Conservation (phyloP, 2,329 filamentous ascomycete genomes). For the Fusarium proliferatum region DNA sequence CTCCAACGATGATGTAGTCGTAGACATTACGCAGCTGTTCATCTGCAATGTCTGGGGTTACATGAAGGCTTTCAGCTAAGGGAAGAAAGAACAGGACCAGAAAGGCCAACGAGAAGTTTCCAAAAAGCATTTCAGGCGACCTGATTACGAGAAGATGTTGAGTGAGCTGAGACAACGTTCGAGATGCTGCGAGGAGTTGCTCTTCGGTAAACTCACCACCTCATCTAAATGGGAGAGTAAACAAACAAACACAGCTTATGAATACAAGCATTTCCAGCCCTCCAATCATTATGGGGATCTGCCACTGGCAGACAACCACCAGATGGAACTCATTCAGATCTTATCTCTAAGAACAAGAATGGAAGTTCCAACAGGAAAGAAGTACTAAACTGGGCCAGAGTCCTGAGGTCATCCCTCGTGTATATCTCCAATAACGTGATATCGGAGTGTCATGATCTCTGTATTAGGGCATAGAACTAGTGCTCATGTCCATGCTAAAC, state of each 20-base stretch:
- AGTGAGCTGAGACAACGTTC: not conserved
- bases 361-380: not conserved
- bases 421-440: too few species aligned
- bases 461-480: not conserved
- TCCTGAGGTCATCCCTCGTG: not conserved
- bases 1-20: slow-evolving; percentile 48
- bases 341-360: not conserved
- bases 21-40: slow-evolving; percentile 17
- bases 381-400: too few species aligned
- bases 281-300: not conserved
- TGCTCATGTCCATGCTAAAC: not conserved
- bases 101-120: not conserved
- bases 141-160: not conserved
- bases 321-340: not conserved
- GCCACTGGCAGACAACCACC: slow-evolving; percentile 13
- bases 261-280: not conserved
- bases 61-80: not conserved
- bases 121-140: slow-evolving; percentile 1
- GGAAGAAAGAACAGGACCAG: not conserved
- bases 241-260: not conserved
- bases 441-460: not conserved
- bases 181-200: not conserved
- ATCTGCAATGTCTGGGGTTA: slow-evolving; percentile 1
- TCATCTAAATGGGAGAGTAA: not conserved
- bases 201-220: not conserved